Conservation (phyloP, 2,329 filamentous ascomycete genomes). For the Aurifilum marmelostoma region DNA sequence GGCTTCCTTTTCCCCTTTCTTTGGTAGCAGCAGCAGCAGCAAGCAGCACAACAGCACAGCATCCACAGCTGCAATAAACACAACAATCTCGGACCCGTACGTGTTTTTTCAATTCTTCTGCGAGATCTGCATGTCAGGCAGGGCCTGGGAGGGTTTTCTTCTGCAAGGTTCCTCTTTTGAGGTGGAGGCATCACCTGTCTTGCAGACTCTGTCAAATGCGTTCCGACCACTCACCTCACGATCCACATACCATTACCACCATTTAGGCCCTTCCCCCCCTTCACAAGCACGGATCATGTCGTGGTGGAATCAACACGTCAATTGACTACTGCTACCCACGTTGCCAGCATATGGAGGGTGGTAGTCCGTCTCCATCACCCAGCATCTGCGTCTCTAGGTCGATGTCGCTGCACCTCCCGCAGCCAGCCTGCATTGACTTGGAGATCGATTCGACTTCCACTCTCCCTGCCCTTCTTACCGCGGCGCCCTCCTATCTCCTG, state of each 20-base stretch:
- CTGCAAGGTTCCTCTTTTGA: conserved; percentile 11
- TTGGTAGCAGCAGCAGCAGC: not conserved
- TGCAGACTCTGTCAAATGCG: conserved; percentile 11
- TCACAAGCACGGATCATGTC: conserved; percentile 23
- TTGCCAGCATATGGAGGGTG: conserved; percentile 25
- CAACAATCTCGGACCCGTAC: conserved; percentile 5
- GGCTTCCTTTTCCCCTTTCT: not conserved
- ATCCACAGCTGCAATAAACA: not conserved
- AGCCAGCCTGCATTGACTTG: conserved; percentile 27
- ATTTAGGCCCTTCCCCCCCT: conserved; percentile 18
- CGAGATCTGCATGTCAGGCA: conserved; percentile 2
- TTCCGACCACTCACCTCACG: conserved; percentile 21
- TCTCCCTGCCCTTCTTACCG: conserved; percentile 24
- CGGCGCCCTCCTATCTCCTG: conserved; percentile 20
- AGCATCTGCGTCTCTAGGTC: conserved; percentile 21
- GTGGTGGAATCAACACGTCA: conserved; percentile 27
- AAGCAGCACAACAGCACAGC: not conserved
- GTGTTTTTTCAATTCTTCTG: conserved; percentile 9
- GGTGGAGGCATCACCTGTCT: conserved; percentile 12
- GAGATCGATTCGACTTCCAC: conserved; percentile 24
- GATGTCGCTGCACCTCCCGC: conserved; percentile 28
- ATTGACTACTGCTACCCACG: conserved; percentile 23
- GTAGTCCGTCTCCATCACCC: conserved; percentile 24
- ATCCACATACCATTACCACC: conserved; percentile 15
- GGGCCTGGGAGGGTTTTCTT: not conserved